Percentiles rank a stretch among this genome's conserved stretches.
Conservation (phyloP, 2,329 filamentous ascomycete genomes). For the Trichothecium sympodiale region DNA sequence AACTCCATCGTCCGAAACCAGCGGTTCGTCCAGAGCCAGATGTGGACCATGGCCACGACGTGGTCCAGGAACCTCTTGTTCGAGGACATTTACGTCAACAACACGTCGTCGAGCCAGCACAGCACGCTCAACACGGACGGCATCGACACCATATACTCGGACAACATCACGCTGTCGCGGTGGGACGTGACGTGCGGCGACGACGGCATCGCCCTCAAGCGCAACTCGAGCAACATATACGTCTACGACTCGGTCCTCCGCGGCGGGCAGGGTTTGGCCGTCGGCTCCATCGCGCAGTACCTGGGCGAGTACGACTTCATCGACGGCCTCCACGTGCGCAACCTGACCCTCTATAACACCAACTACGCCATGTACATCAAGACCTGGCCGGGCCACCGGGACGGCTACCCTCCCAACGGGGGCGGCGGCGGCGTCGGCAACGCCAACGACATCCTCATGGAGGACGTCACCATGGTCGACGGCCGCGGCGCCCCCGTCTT, state of each 20-base stretch:
- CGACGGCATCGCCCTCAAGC: conserved; percentile 42
- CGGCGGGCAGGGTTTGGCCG: conserved; percentile 39
- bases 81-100: conserved; percentile 42
- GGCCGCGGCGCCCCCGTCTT: conserved; percentile 19
- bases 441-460: conserved; percentile 18
- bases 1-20: conserved; percentile 37
- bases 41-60: conserved; percentile 48
- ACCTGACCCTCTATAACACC: conserved; percentile 34
- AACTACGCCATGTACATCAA: conserved; percentile 42
- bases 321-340: conserved; percentile 33
- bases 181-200: conserved; percentile 42
- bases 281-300: conserved; percentile 48
- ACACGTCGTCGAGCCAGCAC: conserved; percentile 22
- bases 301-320: conserved; percentile 34
- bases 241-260: conserved; percentile 37
- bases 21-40: conserved; percentile 44
- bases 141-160: conserved; percentile 39
- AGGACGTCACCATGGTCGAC: conserved; percentile 16
- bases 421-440: conserved; percentile 43
- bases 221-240: conserved; percentile 42
- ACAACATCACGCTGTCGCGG: conserved; percentile 37
- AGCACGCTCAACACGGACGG: conserved; percentile 29
- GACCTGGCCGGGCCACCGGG: conserved; percentile 43
- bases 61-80: conserved; percentile 33
- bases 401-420: conserved; percentile 44